Base-by-base conservation (phyloP, 805 yeast genomes). In the Trichomonascus vanleenenianus region DNA sequence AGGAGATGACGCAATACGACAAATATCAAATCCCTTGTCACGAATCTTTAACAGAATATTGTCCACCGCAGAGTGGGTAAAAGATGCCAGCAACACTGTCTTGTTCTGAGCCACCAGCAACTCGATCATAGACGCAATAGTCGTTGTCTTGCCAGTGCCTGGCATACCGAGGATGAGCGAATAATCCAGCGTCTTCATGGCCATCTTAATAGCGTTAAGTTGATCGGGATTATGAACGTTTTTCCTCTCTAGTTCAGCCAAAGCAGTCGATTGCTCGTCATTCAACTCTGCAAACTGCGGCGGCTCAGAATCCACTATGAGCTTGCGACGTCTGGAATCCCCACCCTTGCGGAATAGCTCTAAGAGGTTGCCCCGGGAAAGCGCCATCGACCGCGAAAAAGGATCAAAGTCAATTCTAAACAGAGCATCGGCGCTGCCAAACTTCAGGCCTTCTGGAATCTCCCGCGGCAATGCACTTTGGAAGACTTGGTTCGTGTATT, bases 41-140 rank as follows among this genome's bases (percentile, higher is more conserved):
- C 67, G 58, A n/a, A 93, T 62, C 60, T 93, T 93, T 36, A 85
- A 64, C 43, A 91, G 65, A 43, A 93, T 86, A 55, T 93, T 93
- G 60, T 93, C 98, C 3, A 93, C 97, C 0, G 98, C 97, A 0
- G 97, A 85, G 60, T 93, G 94, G 0, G 98, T 93, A 58, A 85
- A 88, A 0, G 96, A 84, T 0, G 96, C 78, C 40, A 93, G 64
- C 19, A 93, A 66, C 1, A 93, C 82, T 0, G 83, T 71, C 57
- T 84, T 84, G 1, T 77, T 79, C 40, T 73, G 71, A 1, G 65
- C 63, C 2, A 81, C 82, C 25, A 93, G 60, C 35, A 75, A 67
- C 47, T 74, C 71, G 37, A 89, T 81, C 14, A 93, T 56, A 39
- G 81, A 79, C 0, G 94, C 83, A 44, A 93, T 88, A 0, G 89